Evolutionary conservation across 176 grass and related monocot genomes (phyloP).

Genomic region (Cenchrus americanus): DNA sequence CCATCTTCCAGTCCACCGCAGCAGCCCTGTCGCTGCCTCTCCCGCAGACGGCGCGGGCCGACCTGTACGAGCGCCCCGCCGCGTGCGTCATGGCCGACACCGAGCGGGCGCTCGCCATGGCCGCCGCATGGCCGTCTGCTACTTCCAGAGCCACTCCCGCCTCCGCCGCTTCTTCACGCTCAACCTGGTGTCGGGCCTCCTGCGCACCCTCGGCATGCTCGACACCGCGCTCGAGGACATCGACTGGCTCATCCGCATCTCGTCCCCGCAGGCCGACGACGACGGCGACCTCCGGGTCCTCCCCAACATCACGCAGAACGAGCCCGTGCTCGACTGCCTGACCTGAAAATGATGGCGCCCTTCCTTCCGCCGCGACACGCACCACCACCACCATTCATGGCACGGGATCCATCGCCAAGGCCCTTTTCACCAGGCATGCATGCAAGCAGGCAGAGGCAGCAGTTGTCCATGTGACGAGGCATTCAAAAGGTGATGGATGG

Average conservation of each 20-base stretch:
- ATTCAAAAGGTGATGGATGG: no score
- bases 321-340: conserved; percentile 78
- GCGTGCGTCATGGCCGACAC: conserved; percentile 64
- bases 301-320: conserved; percentile 77
- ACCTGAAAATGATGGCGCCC: no score
- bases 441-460: no score
- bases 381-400: no score
- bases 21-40: no score
- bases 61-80: conserved; percentile 91
- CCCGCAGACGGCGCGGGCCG: conserved; percentile 74
- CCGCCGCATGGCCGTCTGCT: conserved; percentile 51
- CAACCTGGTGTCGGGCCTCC: conserved; percentile 62
- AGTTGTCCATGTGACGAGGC: no score
- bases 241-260: conserved; percentile 85
- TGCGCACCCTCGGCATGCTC: conserved; percentile 59
- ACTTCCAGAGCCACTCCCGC: conserved; percentile 68
- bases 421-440: no score
- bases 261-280: conserved; percentile 41
- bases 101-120: conserved; percentile 62
- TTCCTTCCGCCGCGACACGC: no score
- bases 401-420: no score
- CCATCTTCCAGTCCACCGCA: no score
- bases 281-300: conserved; percentile 55
- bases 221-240: conserved; percentile 86
- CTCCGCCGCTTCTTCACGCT: conserved; percentile 78